Percentiles rank a stretch among this genome's conserved stretches.
These are phyloP conservation scores for Zygnema cylindricum DNA, from an alignment of 139 green algal genomes.

Conservation along the genomic window DNA sequence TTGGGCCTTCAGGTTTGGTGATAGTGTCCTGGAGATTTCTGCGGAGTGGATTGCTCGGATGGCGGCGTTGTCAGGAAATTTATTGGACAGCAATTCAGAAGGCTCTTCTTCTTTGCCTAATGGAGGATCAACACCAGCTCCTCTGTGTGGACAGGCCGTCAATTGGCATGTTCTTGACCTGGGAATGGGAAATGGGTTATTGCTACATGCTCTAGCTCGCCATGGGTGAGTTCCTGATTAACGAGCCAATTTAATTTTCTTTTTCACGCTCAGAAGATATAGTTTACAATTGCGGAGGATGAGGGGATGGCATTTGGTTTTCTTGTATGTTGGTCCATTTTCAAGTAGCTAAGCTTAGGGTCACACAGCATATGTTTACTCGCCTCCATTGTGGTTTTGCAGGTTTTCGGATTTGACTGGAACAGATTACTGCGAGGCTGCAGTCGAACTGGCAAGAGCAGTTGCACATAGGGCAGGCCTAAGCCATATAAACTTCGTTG, in stretches of 20 bases:
- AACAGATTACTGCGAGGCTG: constrained; percentile 62
- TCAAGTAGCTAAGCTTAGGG: too few species aligned
- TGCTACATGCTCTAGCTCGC: constrained; percentile 60
- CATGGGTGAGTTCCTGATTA: constrained; percentile 55
- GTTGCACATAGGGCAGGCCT: constrained; percentile 6
- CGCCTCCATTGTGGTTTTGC: neutral
- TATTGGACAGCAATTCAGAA: neutral
- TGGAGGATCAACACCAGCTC: constrained; percentile 27
- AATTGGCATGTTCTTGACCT: constrained; percentile 60
- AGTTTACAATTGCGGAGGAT: too few species aligned
- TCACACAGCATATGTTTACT: too few species aligned
- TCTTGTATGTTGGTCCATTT: too few species aligned
- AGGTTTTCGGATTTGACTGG: constrained; percentile 60
- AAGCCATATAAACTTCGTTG: neutral
- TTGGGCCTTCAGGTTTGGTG: constrained; percentile 51
- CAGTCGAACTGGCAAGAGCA: constrained; percentile 49
- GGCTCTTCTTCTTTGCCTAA: constrained; percentile 23
- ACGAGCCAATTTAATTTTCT: too few species aligned
- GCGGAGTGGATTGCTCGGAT: constrained; percentile 39
- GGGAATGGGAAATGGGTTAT: constrained; percentile 63
- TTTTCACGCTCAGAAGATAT: too few species aligned
- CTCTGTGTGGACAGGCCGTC: constrained; percentile 40
- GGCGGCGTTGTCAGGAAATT: neutral
- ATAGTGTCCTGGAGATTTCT: constrained; percentile 40
- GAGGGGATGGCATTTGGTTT: too few species aligned